Conservation (phyloP, 306 rosid genomes). For the Oxytropis ochrocephala region DNA sequence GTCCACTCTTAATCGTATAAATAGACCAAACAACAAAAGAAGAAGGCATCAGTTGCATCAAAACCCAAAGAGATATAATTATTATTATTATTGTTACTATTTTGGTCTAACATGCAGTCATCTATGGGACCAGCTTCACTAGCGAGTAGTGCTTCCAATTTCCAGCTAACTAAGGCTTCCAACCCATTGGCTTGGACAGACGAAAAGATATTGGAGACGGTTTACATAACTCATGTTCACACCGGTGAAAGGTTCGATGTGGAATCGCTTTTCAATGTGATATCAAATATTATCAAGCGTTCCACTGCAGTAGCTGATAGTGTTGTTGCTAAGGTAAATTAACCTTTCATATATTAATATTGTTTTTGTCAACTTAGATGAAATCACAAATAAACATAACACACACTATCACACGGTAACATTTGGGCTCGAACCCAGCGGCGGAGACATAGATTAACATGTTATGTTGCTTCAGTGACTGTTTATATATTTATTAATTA, state of each 20-base stretch:
- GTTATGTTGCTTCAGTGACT: neutral
- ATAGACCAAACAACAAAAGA: neutral
- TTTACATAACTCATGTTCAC: conserved; percentile 37
- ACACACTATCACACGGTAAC: too few species aligned
- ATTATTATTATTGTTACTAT: neutral
- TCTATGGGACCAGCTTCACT: neutral
- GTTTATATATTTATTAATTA: neutral
- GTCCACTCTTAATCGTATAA: conserved; percentile 8
- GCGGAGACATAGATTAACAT: too few species aligned
- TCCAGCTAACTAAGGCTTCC: neutral
- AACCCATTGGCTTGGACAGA: conserved; percentile 24
- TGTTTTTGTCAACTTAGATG: too few species aligned
- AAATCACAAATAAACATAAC: too few species aligned
- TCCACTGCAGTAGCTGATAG: conserved; percentile 17
- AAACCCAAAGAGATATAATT: neutral
- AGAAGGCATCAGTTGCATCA: conserved; percentile 11
- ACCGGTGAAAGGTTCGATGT: conserved; percentile 34
- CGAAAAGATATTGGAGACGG: conserved; percentile 29
- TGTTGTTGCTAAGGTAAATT: conserved; percentile 11
- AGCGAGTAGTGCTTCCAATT: neutral
- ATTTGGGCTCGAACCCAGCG: too few species aligned
- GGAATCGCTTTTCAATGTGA: conserved; percentile 32
- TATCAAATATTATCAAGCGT: conserved; percentile 30
- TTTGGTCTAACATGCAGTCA: neutral
- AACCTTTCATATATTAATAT: neutral